Percentiles rank a stretch among this genome's conserved stretches.
Evolutionary conservation across 805 yeast genomes (phyloP).

Genomic region (Zygosaccharomyces bailii): DNA sequence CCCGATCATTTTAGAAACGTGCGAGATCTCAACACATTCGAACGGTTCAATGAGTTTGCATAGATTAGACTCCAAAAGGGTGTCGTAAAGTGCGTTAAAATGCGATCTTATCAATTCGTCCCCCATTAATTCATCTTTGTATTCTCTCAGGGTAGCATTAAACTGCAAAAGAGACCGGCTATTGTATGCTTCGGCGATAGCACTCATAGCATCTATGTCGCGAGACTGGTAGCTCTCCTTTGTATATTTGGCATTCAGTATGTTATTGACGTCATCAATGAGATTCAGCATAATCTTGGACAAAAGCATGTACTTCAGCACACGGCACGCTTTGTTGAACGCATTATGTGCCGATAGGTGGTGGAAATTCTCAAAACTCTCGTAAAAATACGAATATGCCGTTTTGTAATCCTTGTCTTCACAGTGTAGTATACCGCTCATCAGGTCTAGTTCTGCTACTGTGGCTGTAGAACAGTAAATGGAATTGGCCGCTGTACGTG

Average conservation of each 20-base stretch:
- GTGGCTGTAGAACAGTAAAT: constrained; percentile 90
- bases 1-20: constrained; percentile 83
- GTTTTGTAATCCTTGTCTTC: constrained; percentile 97
- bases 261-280: constrained; percentile 78
- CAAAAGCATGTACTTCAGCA: constrained; percentile 86
- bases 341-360: constrained; percentile 44
- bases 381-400: constrained; percentile 91
- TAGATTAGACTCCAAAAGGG: constrained; percentile 86
- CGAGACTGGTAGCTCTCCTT: constrained; percentile 66
- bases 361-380: constrained; percentile 87
- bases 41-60: constrained; percentile 94
- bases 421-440: constrained; percentile 93
- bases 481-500: constrained; percentile 96
- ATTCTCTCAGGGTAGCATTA: constrained; percentile 73
- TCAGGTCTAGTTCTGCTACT: constrained; percentile 92
- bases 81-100: constrained; percentile 88
- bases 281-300: constrained; percentile 90
- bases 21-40: constrained; percentile 90
- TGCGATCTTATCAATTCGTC: constrained; percentile 90
- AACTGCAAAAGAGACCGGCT: constrained; percentile 89
- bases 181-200: constrained; percentile 84
- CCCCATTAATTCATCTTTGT: constrained; percentile 69
- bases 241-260: constrained; percentile 70
- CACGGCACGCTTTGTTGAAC: constrained; percentile 67
- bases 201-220: constrained; percentile 93